Evolutionary conservation across 768 basidiomycete genomes (phyloP).

Genomic region (Lentinula detonsa): DNA sequence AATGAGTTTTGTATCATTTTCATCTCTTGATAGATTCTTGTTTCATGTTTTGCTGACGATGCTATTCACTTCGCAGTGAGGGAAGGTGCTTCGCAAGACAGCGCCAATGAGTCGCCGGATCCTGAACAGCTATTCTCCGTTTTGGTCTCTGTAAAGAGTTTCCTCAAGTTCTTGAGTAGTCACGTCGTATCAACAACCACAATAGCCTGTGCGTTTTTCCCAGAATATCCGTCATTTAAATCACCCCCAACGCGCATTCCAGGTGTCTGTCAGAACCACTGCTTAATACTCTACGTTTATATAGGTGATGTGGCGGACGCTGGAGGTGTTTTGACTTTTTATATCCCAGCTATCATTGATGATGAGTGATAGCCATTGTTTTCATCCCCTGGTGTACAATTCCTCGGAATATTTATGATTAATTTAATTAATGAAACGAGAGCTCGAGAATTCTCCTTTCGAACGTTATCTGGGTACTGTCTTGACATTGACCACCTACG

Average conservation of each 20-base stretch:
- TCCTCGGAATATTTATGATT: background rate
- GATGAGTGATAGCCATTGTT: slow-evolving; percentile 27
- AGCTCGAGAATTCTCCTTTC: too few species aligned
- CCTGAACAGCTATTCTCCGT: slow-evolving; percentile 58
- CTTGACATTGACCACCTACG: too few species aligned
- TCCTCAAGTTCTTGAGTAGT: slow-evolving; percentile 76
- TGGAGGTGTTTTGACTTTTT: slow-evolving; percentile 84
- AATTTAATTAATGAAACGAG: background rate
- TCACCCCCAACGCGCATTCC: background rate
- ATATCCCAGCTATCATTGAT: slow-evolving; percentile 74
- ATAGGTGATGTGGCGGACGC: slow-evolving; percentile 75
- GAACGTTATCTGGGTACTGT: too few species aligned
- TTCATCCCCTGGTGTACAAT: background rate
- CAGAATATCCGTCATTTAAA: background rate
- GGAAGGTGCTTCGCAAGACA: slow-evolving; percentile 19
- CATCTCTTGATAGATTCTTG: background rate
- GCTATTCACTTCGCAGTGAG: slow-evolving; percentile 6
- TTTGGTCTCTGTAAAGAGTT: slow-evolving; percentile 64
- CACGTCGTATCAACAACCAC: slow-evolving; percentile 80
- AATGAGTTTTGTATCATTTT: slow-evolving; percentile 29
- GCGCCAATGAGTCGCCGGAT: slow-evolving; percentile 32
- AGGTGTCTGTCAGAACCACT: slow-evolving; percentile 82
- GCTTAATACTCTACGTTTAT: slow-evolving; percentile 85
- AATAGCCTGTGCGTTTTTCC: slow-evolving; percentile 62
- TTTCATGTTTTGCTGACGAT: background rate